Evolutionary conservation across 257 asterid genomes (phyloP).

Genomic region (Marsdenia floribunda): DNA sequence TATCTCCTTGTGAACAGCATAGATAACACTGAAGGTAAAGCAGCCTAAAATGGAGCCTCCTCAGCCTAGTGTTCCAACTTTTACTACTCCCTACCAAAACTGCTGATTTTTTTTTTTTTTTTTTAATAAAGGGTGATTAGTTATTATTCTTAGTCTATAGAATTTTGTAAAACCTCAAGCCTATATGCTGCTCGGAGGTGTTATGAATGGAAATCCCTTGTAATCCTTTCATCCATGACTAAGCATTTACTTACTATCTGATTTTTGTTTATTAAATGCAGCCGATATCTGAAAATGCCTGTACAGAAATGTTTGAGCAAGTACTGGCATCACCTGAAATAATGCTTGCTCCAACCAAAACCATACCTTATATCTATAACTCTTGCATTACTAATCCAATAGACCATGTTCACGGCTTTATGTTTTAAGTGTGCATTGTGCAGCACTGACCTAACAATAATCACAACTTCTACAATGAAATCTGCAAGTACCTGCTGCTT

Average conservation of each 20-base stretch:
- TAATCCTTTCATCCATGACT: too few relatives aligned
- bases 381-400: not conserved
- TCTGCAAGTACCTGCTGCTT: constrained; percentile 37
- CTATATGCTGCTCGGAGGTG: too few relatives aligned
- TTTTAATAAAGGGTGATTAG: not conserved
- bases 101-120: not conserved
- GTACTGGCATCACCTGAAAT: too few relatives aligned
- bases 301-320: too few relatives aligned
- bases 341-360: not conserved
- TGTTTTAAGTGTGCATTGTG: not conserved
- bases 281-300: too few relatives aligned
- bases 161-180: not conserved
- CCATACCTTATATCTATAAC: not conserved
- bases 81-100: not conserved
- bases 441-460: not conserved
- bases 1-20: too few relatives aligned
- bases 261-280: too few relatives aligned
- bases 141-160: not conserved
- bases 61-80: not conserved
- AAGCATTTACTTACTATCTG: too few relatives aligned
- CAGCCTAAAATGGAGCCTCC: too few relatives aligned
- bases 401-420: not conserved
- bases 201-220: too few relatives aligned
- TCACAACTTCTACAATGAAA: not conserved
- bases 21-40: too few relatives aligned